A percentile compares a stretch with the other conserved stretches of the same genome.
phyloP scores from a whole-genome alignment of 345 rosid genomes.

The Erodium maritimum region DNA sequence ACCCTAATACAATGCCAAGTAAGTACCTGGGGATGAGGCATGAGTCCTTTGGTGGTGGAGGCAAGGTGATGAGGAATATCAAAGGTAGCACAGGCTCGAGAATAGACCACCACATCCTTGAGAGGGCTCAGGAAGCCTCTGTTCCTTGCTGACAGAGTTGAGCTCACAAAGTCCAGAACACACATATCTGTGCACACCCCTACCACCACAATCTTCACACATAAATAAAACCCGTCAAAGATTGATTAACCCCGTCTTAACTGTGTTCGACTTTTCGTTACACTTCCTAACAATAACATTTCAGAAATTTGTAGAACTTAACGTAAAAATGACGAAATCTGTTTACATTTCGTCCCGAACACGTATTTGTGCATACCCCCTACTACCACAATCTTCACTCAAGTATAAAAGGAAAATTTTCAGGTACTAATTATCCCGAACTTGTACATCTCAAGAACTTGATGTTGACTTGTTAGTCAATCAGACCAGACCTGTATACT shows the following conservation, averaged over 20 bases:
- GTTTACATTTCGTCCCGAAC: too few species aligned
- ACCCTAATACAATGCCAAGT: too few species aligned
- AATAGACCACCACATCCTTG: constrained; percentile 40
- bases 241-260: too few species aligned
- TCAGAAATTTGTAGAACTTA: too few species aligned
- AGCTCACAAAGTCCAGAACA: constrained; percentile 52
- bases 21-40: constrained; percentile 45
- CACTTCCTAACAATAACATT: too few species aligned
- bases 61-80: constrained; percentile 34
- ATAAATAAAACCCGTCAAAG: background rate
- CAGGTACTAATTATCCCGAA: too few species aligned
- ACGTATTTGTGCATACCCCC: too few species aligned
- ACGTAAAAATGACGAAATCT: too few species aligned
- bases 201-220: constrained; percentile 37
- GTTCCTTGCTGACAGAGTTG: constrained; percentile 44
- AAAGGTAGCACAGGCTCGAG: constrained; percentile 47
- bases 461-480: background rate
- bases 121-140: constrained; percentile 33
- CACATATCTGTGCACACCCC: constrained; percentile 58
- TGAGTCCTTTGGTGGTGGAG: constrained; percentile 25
- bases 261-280: too few species aligned
- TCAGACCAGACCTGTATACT: background rate
- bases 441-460: background rate
- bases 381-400: background rate
- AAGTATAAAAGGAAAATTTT: too few species aligned